Percentiles rank a stretch among this genome's conserved stretches.
phyloP scores from a whole-genome alignment of 176 grass and related monocot species.

The Luzula sylvatica region DNA sequence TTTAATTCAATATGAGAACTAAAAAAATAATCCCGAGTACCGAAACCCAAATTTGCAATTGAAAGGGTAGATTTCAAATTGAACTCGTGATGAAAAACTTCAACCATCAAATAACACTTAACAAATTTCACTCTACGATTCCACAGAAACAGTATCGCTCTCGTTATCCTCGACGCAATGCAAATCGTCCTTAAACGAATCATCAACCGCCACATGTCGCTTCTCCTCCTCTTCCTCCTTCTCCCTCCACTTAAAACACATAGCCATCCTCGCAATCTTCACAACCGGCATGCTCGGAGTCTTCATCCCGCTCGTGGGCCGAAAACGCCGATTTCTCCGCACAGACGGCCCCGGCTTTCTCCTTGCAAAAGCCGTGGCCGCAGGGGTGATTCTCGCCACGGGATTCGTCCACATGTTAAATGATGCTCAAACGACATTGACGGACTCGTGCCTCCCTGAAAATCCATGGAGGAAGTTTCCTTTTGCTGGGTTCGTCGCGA shows the following conservation, averaged over 20 bases:
- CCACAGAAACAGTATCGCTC: constrained; percentile 8
- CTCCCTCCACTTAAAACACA: constrained; percentile 40
- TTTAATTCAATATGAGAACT: no score
- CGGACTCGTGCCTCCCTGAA: constrained; percentile 40
- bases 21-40: no score
- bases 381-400: constrained; percentile 71
- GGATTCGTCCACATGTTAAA: constrained; percentile 85
- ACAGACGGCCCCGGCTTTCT: constrained; percentile 41
- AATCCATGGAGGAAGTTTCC: constrained; percentile 47
- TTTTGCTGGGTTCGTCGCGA: constrained; percentile 68
- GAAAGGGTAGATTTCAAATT: no score
- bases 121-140: not conserved
- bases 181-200: not conserved
- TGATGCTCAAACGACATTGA: constrained; percentile 42
- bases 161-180: constrained; percentile 4
- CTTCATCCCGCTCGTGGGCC: constrained; percentile 40
- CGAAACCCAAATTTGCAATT: no score
- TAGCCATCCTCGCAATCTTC: constrained; percentile 48
- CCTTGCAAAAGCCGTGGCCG: constrained; percentile 51
- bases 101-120: not conserved
- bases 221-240: constrained; percentile 34
- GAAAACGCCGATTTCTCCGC: constrained; percentile 39
- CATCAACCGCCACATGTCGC: constrained; percentile 22
- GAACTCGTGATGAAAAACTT: no score
- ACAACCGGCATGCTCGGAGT: constrained; percentile 42